Evolutionary conservation across 208 protist genomes (phyloP).

Genomic region (Leishmania gerbilli): DNA sequence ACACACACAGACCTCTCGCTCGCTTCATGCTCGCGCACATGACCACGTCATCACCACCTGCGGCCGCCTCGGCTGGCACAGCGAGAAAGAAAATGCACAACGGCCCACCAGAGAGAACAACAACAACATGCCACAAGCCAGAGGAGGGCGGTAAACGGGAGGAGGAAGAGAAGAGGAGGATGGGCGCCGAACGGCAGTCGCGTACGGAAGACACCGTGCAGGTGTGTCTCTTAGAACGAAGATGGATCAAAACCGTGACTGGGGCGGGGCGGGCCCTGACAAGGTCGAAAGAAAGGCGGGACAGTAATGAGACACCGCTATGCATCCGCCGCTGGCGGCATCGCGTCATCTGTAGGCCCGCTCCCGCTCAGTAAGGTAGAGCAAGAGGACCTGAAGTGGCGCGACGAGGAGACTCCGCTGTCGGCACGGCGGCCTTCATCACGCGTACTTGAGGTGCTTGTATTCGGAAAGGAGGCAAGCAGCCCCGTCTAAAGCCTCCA

Average conservation of each 20-base stretch:
- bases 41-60: background rate
- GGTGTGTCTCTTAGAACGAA: background rate
- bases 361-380: background rate
- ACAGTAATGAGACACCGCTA: background rate
- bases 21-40: background rate
- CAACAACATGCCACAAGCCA: background rate
- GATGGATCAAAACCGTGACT: background rate
- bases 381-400: background rate
- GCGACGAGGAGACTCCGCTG: background rate
- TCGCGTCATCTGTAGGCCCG: background rate
- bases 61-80: background rate
- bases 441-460: constrained; percentile 55
- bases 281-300: background rate
- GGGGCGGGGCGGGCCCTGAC: background rate
- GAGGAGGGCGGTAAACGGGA: background rate
- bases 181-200: background rate
- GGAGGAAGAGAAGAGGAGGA: background rate
- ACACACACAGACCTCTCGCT: background rate
- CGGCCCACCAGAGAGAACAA: background rate
- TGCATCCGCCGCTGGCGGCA: background rate
- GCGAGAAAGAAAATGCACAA: background rate
- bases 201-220: background rate
- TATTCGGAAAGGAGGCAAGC: constrained; percentile 58
- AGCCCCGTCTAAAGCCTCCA: constrained; percentile 56
- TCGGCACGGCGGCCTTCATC: constrained; percentile 3